phyloP scores from a whole-genome alignment of 2,329 filamentous ascomycete species.

The Colletotrichum viniferum region DNA sequence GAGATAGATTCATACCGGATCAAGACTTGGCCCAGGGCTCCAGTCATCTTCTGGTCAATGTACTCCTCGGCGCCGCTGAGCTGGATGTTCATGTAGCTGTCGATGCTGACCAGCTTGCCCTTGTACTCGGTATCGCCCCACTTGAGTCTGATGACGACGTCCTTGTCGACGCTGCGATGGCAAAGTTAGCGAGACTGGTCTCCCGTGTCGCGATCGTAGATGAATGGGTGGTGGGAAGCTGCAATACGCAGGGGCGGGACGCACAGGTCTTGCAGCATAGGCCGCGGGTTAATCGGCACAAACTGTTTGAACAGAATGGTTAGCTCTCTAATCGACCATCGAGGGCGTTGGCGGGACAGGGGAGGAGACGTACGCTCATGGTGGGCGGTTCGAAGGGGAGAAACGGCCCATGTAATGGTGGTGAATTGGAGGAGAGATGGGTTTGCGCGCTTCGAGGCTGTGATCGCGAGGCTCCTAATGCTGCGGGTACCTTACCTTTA shows the following conservation, averaged over 20 bases:
- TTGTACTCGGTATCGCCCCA: constrained; percentile 99
- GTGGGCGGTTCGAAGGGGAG: constrained; percentile 26
- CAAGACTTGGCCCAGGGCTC: constrained; percentile 85
- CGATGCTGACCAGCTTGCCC: constrained; percentile 87
- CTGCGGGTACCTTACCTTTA: not conserved
- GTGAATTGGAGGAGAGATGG: constrained; percentile 14
- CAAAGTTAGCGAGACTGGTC: not conserved
- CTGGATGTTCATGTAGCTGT: constrained; percentile 99
- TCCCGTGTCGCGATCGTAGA: not conserved
- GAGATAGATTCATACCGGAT: constrained; percentile 68
- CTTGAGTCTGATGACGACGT: constrained; percentile 91
- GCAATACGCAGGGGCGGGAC: constrained; percentile 35
- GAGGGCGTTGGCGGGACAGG: not conserved
- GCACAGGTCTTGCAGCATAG: constrained; percentile 91
- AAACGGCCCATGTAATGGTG: constrained; percentile 19
- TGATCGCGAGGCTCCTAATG: constrained; percentile 16
- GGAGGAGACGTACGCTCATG: constrained; percentile 36
- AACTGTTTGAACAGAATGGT: constrained; percentile 55
- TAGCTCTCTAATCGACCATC: not conserved
- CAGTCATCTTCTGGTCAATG: constrained; percentile 85
- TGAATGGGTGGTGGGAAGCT: not conserved
- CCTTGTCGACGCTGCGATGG: constrained; percentile 75
- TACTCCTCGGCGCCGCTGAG: constrained; percentile 90
- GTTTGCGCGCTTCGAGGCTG: constrained; percentile 18
- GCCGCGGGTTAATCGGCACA: constrained; percentile 94